These are phyloP conservation scores for Penicillium sp. DNA, from an alignment of 2,329 filamentous ascomycete genomes.

Conservation along the genomic window DNA sequence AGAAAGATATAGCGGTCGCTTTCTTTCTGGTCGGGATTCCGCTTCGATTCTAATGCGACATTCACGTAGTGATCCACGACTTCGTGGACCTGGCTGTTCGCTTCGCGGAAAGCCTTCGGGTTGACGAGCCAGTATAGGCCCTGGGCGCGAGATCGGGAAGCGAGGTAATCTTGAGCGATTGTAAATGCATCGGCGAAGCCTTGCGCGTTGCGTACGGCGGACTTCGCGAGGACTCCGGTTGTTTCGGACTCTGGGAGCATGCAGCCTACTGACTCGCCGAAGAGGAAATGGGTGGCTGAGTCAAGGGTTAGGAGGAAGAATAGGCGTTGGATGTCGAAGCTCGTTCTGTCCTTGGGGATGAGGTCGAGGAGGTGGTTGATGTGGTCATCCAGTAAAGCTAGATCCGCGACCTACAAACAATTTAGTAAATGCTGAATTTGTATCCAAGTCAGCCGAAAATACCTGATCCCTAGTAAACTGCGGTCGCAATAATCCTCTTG, in stretches of 20 bases:
- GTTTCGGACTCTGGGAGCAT: conserved; percentile 35
- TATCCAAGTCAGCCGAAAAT: conserved; percentile 24
- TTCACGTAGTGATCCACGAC: conserved; percentile 54
- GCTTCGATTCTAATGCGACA: conserved; percentile 41
- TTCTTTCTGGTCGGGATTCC: conserved; percentile 33
- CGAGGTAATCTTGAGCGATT: conserved; percentile 33
- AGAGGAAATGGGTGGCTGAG: conserved; percentile 80
- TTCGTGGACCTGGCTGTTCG: conserved; percentile 45
- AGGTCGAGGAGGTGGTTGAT: conserved; percentile 68
- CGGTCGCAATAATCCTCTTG: conserved; percentile 76
- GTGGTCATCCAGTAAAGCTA: conserved; percentile 79
- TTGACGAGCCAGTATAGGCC: conserved; percentile 42
- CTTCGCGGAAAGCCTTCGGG: conserved; percentile 41
- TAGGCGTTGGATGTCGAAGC: conserved; percentile 71
- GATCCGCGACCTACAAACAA: conserved; percentile 51
- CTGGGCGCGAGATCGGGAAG: conserved; percentile 29
- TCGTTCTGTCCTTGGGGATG: conserved; percentile 48
- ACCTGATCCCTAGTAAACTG: conserved; percentile 86
- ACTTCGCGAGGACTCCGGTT: conserved; percentile 53
- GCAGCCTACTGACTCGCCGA: conserved; percentile 72
- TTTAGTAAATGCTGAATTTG: background rate
- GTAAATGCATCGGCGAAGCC: conserved; percentile 42
- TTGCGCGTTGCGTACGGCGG: conserved; percentile 32
- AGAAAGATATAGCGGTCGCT: conserved; percentile 52
- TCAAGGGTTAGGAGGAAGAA: conserved; percentile 84